Evolutionary conservation across 352 stramenopile genomes (phyloP), one percentile per base, ranked within the genome.

Genomic region (Globisporangium alternatum): DNA sequence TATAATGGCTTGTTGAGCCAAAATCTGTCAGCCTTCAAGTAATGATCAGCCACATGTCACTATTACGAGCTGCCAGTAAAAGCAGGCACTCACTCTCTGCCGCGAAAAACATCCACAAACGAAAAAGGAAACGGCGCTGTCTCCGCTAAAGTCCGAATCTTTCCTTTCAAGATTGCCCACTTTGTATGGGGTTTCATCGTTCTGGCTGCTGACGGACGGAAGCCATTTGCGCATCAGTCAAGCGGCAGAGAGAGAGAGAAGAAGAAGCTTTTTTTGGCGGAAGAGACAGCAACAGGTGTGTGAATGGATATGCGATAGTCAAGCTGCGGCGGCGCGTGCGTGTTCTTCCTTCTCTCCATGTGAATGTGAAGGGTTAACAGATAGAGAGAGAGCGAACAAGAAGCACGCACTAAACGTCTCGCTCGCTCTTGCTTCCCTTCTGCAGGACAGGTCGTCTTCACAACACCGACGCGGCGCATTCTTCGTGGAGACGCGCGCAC

Each of bases 161-260:
- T 67, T 55, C 56, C 25, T 39, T 62, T 62, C 53, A 67, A 67
- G 53, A 62, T 67, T 62, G 56, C 41, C 15, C 31, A n/a, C 43
- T 43, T 53, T 62, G 43, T 48, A 48, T 22, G 43, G 43, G 9
- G 43, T 48, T 48, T 19, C 10, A 33, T 47, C 41, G 33, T 37
- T 30, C 37, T 60, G 56, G 17, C 37, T 49, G 53, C 30, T 58
- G 52, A 44, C 31, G 19, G 17, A 59, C 47, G 35, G 15, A 57
- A 57, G 25, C 47, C 25, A 56, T 56, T 19, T 30, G 45, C n/a
- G 47, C 10, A 45, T 21, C 15, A 9, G 35, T 41, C 28, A 45
- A 30, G 39, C 31, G 52, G 55, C 52, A 67, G 52, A 67, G 62
- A 54, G 60, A 43, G 43, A 54, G 61, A 41, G 21, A 13, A 51